Evolutionary conservation across 2,329 filamentous ascomycete genomes (phyloP).

Genomic region (Daldinia eschscholtzii): DNA sequence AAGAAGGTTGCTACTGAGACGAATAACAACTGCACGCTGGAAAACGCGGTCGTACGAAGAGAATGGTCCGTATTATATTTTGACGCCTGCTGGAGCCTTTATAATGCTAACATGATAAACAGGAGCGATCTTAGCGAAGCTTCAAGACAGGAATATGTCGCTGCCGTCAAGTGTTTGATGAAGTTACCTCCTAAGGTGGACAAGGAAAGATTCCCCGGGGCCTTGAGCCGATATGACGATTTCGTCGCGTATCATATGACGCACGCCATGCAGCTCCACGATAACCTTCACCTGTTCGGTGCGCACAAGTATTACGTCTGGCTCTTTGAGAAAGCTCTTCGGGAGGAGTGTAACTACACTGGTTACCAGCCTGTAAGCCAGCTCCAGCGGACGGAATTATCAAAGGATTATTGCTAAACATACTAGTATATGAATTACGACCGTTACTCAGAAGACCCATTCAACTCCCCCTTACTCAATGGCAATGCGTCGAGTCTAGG

Average conservation of each 20-base stretch:
- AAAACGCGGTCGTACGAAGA: constrained; percentile 47
- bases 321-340: constrained; percentile 52
- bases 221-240: constrained; percentile 51
- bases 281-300: constrained; percentile 47
- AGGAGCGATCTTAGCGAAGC: constrained; percentile 51
- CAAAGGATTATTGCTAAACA: constrained; percentile 12
- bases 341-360: constrained; percentile 52
- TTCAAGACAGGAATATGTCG: constrained; percentile 50
- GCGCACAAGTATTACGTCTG: constrained; percentile 53
- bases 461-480: constrained; percentile 66
- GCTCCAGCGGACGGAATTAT: background rate
- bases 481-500: constrained; percentile 65
- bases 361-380: constrained; percentile 52
- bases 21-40: constrained; percentile 50
- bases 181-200: constrained; percentile 47
- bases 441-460: constrained; percentile 61
- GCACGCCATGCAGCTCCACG: constrained; percentile 49
- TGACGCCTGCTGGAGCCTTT: too few species aligned
- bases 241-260: constrained; percentile 50
- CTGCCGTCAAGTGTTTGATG: constrained; percentile 49
- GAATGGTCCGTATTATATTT: constrained; percentile 47
- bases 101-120: constrained; percentile 19
- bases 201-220: constrained; percentile 48
- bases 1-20: constrained; percentile 44
- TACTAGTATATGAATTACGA: constrained; percentile 65